Conservation (phyloP, 495 filamentous ascomycete genomes). For the Amphirosellinia nigrospora region DNA sequence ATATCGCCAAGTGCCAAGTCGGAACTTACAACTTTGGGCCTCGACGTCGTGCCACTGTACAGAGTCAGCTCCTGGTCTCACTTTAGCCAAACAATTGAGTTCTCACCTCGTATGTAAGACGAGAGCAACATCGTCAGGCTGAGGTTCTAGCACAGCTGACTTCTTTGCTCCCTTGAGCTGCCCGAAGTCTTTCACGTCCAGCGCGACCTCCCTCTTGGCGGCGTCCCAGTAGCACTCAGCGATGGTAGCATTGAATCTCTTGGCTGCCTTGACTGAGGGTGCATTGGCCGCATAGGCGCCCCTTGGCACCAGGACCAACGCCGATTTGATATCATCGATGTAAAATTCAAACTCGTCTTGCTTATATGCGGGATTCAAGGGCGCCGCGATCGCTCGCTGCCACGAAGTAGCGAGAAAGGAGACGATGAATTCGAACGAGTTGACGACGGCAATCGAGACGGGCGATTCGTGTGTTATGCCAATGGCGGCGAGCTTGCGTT, state of each 20-base stretch:
- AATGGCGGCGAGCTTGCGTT: conserved; percentile 71
- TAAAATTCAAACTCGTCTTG: conserved; percentile 90
- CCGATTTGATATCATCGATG: conserved; percentile 80
- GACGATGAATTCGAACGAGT: conserved; percentile 82
- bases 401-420: conserved; percentile 78
- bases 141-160: conserved; percentile 58
- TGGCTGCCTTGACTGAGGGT: conserved; percentile 73
- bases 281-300: conserved; percentile 67
- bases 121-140: conserved; percentile 70
- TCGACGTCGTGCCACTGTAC: conserved; percentile 72
- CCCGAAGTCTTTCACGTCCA: conserved; percentile 76
- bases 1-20: conserved; percentile 25
- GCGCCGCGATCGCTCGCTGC: conserved; percentile 81
- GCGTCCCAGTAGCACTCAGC: conserved; percentile 81
- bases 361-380: conserved; percentile 83
- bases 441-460: conserved; percentile 77
- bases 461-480: conserved; percentile 68
- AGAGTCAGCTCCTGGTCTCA: background rate
- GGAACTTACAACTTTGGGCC: conserved; percentile 72
- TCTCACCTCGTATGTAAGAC: conserved; percentile 64
- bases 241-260: conserved; percentile 76
- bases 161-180: conserved; percentile 62
- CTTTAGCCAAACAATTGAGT: background rate
- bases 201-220: conserved; percentile 61
- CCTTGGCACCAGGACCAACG: conserved; percentile 71